These are phyloP conservation scores for Brassica cretica DNA, from an alignment of 345 rosid species.

Conservation along the genomic window DNA sequence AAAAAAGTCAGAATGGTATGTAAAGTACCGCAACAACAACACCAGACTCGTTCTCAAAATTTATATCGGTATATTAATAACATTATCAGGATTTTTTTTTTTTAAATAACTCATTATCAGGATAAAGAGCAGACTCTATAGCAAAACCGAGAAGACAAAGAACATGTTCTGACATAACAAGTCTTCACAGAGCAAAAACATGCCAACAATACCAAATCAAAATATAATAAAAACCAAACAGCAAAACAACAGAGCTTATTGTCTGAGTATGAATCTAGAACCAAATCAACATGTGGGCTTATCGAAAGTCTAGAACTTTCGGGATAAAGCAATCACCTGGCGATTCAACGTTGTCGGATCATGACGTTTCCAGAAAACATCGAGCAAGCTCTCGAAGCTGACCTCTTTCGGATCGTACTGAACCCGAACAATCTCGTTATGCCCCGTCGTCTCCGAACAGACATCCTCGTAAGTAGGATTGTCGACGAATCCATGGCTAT, in stretches of 20 bases:
- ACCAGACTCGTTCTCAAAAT: conserved; percentile 9
- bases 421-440: conserved; percentile 79
- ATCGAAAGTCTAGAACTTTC: background rate
- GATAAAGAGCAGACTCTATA: background rate
- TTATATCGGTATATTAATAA: background rate
- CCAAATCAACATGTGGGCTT: conserved; percentile 2
- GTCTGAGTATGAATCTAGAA: background rate
- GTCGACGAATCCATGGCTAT: conserved; percentile 69
- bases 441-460: conserved; percentile 69
- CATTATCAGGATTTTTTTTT: too few relatives aligned
- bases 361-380: conserved; percentile 74
- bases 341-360: conserved; percentile 87
- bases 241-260: background rate
- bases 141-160: background rate
- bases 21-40: conserved; percentile 2
- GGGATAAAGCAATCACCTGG: conserved; percentile 50
- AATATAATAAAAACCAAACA: background rate
- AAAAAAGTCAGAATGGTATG: background rate
- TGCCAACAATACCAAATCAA: background rate
- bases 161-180: background rate
- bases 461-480: conserved; percentile 67
- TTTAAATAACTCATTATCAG: too few relatives aligned
- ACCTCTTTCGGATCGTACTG: conserved; percentile 71
- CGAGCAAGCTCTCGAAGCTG: conserved; percentile 56
- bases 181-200: background rate